Evolutionary conservation across 768 basidiomycete species (phyloP), one percentile per base, ranked within the genome.

Genomic region (Phaeolepiota aurea): DNA sequence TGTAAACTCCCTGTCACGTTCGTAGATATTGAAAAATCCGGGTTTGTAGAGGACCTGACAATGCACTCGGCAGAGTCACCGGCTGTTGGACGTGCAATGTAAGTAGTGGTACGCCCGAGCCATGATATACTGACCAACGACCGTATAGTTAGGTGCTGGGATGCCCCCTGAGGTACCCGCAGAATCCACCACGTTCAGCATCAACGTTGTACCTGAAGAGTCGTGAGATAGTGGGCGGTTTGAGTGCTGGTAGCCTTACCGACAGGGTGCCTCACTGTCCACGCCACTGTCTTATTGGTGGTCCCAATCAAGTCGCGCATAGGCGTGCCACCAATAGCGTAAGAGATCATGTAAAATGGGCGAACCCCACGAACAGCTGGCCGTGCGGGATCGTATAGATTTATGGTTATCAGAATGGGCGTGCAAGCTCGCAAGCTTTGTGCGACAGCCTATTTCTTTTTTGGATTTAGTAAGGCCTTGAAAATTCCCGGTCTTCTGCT

Each of bases 271-370:
- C 50, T 58, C 2, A 63, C 55, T 11, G 56, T 56, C 66, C 69
- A 76, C 9, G 44, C 43, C 7, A 69, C 47, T 20, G 58, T 54
- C 18, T 44, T 47, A 0, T 57, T 51, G 20, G 63, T 54, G 2
- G 48, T 45, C 10, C 68, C 73, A 14, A 71, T 46, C 28, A 58
- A 41, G 1, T 54, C 54, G 7, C 61, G 62, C 5, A 60, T 62
- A 0, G 62, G 58, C 4, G 53, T 55, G 12, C 63, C 65, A 12
- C 54, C 61, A 10, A 58, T 46, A 32, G 65, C 61, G 33, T 67
- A 63, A 1, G 68, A 64, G 11, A 72, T 55, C 55, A 73, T 55
- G 44, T 63, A 63, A 43, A 65, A 74, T 2, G 68, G 69, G 3
- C 62, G 58, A 7, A 49, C 39, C 2, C 54, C 56, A 40, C 38